Base-by-base conservation (phyloP, 345 rosid genomes). In the Excoecaria agallocha region DNA sequence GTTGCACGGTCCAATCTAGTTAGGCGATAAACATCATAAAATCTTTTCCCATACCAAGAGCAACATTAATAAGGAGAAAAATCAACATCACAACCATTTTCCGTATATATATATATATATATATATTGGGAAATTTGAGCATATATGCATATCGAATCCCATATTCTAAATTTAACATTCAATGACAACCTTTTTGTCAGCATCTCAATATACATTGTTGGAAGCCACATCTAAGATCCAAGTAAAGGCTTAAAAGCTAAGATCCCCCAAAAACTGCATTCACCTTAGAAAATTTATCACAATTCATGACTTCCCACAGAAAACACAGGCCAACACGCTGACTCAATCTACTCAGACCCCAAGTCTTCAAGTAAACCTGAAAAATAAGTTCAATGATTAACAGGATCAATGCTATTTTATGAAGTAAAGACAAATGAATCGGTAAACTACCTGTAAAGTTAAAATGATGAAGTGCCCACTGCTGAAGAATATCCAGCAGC, bases 401-500 rank as follows among this genome's bases (percentile, higher is more conserved):
- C 12, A 56, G 24, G 13, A 38, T 1, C 41, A 20, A 8, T 22
- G 39, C 37, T 41, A 25, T 22, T 19, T 46, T 22, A 45, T 46
- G n/a, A 66, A 22, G 38, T 63, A 69, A 72, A 62, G 61, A 57
- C 52, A 16, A 50, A 72, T 20, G 22, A 38, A 24, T 5, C 37
- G 52, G 65, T 43, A 46, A 87, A 90, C 87, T 74, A 87, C 91
- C 87, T 74, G 78, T 65, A 81, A 50, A 20, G 73, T 84, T 84
- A 92, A 78, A 90, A 89, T 10, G 94, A 82, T 55, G 91, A 88
- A 74, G 97, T 84, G 70, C 95, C 92, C 52, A 83, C 87, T 0
- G 95, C 87, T 0, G 95, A 94, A 66, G 97, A 87, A 87, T 82
- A 92, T 77, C 98, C 98, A 68, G 92, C 90, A 62, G 97, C 97